A percentile compares a stretch with the other conserved stretches of the same genome.
phyloP scores from a whole-genome alignment of 2,329 filamentous ascomycete genomes.

The Alternaria hordeiaustralica region DNA sequence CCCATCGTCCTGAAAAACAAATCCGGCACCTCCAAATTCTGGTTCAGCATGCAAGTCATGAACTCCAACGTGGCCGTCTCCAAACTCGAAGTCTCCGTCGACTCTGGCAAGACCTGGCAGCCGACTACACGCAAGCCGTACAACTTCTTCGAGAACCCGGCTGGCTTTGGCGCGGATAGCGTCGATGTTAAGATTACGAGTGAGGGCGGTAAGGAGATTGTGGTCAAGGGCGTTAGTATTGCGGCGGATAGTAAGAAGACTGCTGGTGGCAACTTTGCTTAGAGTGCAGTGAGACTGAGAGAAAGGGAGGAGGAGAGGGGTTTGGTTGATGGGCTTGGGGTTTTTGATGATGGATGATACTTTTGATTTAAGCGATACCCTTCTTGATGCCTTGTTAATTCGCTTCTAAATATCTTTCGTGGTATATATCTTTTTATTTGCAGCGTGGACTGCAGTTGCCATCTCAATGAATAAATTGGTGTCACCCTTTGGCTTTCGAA shows the following conservation, averaged over 20 bases:
- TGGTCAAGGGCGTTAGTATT: conserved; percentile 60
- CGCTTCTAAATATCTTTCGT: background rate
- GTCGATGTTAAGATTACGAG: conserved; percentile 66
- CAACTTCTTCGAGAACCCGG: conserved; percentile 67
- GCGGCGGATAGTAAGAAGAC: conserved; percentile 37
- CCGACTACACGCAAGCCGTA: conserved; percentile 58
- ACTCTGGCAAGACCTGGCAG: conserved; percentile 66
- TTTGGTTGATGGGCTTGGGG: background rate
- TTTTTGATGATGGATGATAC: background rate
- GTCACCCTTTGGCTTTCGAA: background rate
- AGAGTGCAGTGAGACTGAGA: background rate
- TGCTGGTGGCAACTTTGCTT: conserved; percentile 43
- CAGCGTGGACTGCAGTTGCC: background rate
- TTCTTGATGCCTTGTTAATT: background rate
- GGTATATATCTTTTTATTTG: background rate
- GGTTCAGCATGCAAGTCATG: conserved; percentile 70
- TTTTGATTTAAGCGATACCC: background rate
- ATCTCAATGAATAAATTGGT: background rate
- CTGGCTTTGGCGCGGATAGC: conserved; percentile 62
- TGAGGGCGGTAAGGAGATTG: conserved; percentile 57
- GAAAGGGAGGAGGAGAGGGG: too few species aligned
- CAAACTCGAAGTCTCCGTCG: conserved; percentile 66
- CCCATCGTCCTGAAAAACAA: conserved; percentile 62
- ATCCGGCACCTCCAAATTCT: conserved; percentile 58
- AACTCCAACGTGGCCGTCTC: conserved; percentile 65